Percentiles rank a stretch among this genome's conserved stretches.
These are phyloP conservation scores for Miamiensis avidus DNA, from an alignment of 169 alveolate genomes.

Conservation along the genomic window DNA sequence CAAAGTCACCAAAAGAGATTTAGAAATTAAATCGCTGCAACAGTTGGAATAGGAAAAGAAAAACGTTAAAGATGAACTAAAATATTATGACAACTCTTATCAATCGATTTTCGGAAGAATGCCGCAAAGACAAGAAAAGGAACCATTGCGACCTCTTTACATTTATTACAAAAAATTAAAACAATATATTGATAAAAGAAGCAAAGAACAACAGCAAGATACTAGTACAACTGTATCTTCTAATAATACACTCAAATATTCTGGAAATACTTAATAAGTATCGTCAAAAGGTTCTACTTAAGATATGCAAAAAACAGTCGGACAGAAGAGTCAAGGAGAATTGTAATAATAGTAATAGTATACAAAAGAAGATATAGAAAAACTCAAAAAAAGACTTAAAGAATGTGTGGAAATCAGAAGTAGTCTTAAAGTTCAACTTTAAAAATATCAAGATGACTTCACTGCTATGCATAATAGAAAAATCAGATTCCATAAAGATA, in stretches of 20 bases:
- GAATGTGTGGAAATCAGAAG: slow-evolving; percentile 61
- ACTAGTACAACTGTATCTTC: no score
- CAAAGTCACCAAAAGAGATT: not conserved
- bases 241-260: no score
- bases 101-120: slow-evolving; percentile 53
- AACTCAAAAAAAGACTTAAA: slow-evolving; percentile 41
- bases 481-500: slow-evolving; percentile 89
- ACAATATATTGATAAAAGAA: not conserved
- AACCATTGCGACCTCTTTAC: slow-evolving; percentile 90
- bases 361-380: not conserved
- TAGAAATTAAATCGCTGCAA: not conserved
- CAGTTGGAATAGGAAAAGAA: slow-evolving; percentile 60
- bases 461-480: slow-evolving; percentile 83
- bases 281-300: no score
- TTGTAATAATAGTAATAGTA: not conserved
- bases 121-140: slow-evolving; percentile 87
- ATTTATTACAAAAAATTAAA: slow-evolving; percentile 78
- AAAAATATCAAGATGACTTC: slow-evolving; percentile 86
- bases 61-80: slow-evolving; percentile 85
- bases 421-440: slow-evolving; percentile 77
- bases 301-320: not conserved
- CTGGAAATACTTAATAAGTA: no score
- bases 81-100: slow-evolving; percentile 82
- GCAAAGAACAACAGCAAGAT: no score
- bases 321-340: no score